Base-by-base conservation (phyloP, 768 basidiomycete species). In the Russula earlei region DNA sequence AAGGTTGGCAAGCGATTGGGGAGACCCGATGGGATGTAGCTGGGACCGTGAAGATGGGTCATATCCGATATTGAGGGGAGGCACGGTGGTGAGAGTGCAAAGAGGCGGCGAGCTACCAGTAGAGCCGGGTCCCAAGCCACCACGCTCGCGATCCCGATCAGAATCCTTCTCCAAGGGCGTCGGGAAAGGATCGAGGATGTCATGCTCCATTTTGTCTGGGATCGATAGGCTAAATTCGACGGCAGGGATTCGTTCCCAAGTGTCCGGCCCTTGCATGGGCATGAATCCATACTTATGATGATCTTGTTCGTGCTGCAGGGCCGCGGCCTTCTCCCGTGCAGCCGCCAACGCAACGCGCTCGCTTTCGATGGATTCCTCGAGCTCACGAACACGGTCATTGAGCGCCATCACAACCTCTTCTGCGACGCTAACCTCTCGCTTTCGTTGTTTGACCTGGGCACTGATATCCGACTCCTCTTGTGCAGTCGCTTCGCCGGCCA, bases 341-440 rank as follows among this genome's bases (percentile, higher is more conserved):
- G 69, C 66, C 59, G 70, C 74, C 54, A 93, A 70, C 52, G 75
- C 75, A 60, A 80, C 80, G 69, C 77, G 82, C 68, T 83, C 81
- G 55, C 77, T 74, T 31, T 78, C 74, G 34, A 92, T 75, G 63
- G 72, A 78, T 46, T 84, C 83, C 68, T 93, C 90, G 54, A 92
- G 70, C 63, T 85, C 86, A 59, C 81, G 78, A 43, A 85, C 82
- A 48, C 84, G 81, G 34, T 75, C 77, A 69, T 80, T 84, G 56
- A 74, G 72, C 47, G 69, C 71, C 29, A 68, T 61, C 36, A 74
- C 62, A 46, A 69, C 70, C n/a, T 71, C 68, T 60, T 85, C 80
- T 20, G 73, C 71, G 20, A 72, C 72, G n/a, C 79, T 75, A 46
- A 75, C 69, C 40, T 74, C 73, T 41, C 63, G 69, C 54, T 70